Evolutionary conservation across 352 stramenopile species (phyloP).

Genomic region (Globisporangium lucens): DNA sequence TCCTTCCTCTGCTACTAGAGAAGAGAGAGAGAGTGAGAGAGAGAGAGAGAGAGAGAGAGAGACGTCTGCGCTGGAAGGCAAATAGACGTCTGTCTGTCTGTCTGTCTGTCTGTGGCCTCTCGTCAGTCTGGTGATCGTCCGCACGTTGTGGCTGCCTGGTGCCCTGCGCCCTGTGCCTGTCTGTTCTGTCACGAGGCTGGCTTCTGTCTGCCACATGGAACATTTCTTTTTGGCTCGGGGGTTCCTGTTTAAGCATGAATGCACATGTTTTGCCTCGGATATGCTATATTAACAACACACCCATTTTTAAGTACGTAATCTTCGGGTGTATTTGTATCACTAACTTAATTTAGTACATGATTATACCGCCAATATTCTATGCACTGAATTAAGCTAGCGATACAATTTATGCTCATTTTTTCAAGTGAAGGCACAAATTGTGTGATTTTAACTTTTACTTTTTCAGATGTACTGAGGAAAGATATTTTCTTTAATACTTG

Average conservation of each 20-base stretch:
- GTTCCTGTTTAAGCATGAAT: too few relatives aligned
- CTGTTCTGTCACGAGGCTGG: neutral
- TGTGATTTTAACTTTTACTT: too few relatives aligned
- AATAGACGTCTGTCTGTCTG: neutral
- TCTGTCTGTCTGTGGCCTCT: too few relatives aligned
- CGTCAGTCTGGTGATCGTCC: neutral
- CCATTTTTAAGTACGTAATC: too few relatives aligned
- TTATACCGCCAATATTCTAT: too few relatives aligned
- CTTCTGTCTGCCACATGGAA: neutral
- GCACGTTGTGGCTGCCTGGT: neutral
- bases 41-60: conserved; percentile 5
- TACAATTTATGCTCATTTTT: too few relatives aligned
- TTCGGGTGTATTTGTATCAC: too few relatives aligned
- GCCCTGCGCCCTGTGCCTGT: neutral
- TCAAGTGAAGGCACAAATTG: too few relatives aligned
- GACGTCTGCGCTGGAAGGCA: neutral
- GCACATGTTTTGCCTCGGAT: neutral
- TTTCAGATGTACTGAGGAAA: too few relatives aligned
- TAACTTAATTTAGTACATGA: too few relatives aligned
- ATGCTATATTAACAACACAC: neutral
- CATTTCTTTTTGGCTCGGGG: neutral
- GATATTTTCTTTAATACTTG: too few relatives aligned
- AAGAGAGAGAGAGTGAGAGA: neutral
- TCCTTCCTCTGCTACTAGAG: neutral
- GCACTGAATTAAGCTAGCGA: too few relatives aligned